phyloP scores from a whole-genome alignment of 2,329 filamentous ascomycete species.

The Sodiomyces alkalinus region DNA sequence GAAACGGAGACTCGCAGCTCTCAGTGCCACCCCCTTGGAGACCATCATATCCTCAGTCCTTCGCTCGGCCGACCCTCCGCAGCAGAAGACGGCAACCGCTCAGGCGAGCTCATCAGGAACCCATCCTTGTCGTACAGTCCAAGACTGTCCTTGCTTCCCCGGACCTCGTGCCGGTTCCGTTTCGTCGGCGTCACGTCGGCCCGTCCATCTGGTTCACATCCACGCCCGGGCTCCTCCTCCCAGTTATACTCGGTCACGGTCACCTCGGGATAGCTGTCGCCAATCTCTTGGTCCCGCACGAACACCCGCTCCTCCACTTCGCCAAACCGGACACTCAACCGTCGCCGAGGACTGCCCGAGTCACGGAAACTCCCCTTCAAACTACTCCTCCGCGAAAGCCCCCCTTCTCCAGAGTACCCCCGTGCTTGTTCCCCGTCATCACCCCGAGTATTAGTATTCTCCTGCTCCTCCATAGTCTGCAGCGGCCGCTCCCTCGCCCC shows the following conservation, averaged over 20 bases:
- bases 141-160: constrained; percentile 21
- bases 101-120: constrained; percentile 26
- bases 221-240: no score
- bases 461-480: constrained; percentile 5
- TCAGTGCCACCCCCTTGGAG: not conserved
- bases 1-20: no score
- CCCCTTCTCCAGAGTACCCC: no score
- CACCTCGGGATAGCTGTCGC: no score
- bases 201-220: no score
- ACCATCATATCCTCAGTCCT: constrained; percentile 14
- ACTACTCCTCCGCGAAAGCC: not conserved
- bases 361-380: constrained; percentile 2
- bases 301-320: constrained; percentile 15
- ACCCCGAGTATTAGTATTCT: no score
- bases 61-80: constrained; percentile 5
- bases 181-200: constrained; percentile 3
- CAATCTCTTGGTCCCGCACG: constrained; percentile 11
- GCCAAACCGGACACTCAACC: constrained; percentile 3
- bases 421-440: no score
- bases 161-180: no score
- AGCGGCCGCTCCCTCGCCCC: not conserved
- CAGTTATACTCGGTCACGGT: no score
- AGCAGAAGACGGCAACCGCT: constrained; percentile 11
- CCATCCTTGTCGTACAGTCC: constrained; percentile 30
- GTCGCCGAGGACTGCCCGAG: constrained; percentile 5